These are phyloP conservation scores for Beauveria medogensis DNA, from an alignment of 2,329 filamentous ascomycete genomes.

Conservation along the genomic window DNA sequence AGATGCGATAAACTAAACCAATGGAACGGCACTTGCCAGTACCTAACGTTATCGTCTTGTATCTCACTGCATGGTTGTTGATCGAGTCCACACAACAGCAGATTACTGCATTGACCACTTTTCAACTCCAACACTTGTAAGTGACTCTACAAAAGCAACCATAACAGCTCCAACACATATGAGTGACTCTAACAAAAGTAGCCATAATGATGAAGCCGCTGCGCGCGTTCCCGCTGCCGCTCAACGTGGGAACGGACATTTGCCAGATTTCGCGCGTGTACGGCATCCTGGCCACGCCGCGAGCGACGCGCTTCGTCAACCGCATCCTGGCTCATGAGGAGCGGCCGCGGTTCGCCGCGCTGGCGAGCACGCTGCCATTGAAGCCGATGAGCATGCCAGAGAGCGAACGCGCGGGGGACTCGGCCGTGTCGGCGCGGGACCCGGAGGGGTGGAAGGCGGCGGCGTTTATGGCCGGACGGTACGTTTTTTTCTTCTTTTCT, in stretches of 20 bases:
- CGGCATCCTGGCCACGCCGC: conserved; percentile 41
- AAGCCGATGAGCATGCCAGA: neutral
- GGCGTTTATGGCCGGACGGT: conserved; percentile 38
- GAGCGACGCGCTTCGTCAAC: conserved; percentile 36
- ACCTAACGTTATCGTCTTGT: neutral
- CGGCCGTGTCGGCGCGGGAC: conserved; percentile 9
- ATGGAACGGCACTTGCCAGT: neutral
- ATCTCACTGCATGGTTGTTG: neutral
- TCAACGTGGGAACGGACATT: conserved; percentile 72
- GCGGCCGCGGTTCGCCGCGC: conserved; percentile 10
- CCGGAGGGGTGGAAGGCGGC: conserved; percentile 29
- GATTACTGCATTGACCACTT: no score
- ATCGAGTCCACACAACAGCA: no score
- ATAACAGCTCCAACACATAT: neutral
- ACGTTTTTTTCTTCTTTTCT: conserved; percentile 10
- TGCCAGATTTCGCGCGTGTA: conserved; percentile 61
- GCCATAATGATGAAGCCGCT: conserved; percentile 22
- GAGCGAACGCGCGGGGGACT: conserved; percentile 22
- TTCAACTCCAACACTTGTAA: neutral
- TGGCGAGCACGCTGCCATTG: conserved; percentile 1
- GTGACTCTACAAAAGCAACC: neutral
- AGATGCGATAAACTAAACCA: neutral
- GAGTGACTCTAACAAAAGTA: neutral
- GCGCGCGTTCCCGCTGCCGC: conserved; percentile 51
- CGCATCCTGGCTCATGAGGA: conserved; percentile 40